These are phyloP conservation scores for Tylopilus felleus DNA, from an alignment of 768 basidiomycete genomes.

Conservation along the genomic window DNA sequence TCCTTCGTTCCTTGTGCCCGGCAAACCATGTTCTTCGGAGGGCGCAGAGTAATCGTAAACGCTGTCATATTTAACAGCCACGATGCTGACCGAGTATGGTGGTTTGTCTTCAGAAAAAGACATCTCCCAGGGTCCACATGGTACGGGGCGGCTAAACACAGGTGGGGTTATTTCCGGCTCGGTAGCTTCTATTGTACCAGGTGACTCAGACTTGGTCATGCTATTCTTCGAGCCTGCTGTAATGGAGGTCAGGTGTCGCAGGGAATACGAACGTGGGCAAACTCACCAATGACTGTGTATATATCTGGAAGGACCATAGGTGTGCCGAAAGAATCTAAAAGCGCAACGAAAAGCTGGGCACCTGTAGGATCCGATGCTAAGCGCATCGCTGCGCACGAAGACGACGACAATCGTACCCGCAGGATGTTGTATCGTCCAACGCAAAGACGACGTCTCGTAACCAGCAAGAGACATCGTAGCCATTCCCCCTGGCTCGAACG, in stretches of 20 bases:
- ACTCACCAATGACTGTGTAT: constrained; percentile 38
- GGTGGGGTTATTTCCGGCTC: constrained; percentile 1
- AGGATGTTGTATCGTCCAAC: constrained; percentile 39
- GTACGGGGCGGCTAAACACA: not conserved
- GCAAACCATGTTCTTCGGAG: constrained; percentile 35
- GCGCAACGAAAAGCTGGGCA: constrained; percentile 39
- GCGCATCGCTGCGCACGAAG: not conserved
- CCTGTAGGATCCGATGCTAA: constrained; percentile 28
- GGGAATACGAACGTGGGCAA: not conserved
- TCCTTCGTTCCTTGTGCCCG: constrained; percentile 41
- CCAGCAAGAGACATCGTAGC: constrained; percentile 37
- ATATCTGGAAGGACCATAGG: constrained; percentile 38
- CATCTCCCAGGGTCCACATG: constrained; percentile 46
- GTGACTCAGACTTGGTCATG: constrained; percentile 15
- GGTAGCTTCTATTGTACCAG: constrained; percentile 31
- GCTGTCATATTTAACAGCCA: constrained; percentile 34
- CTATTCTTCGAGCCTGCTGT: constrained; percentile 30
- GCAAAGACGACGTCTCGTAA: constrained; percentile 27
- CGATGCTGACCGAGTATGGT: constrained; percentile 44
- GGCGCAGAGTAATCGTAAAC: constrained; percentile 40
- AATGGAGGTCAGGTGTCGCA: not conserved
- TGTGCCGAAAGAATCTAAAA: constrained; percentile 43
- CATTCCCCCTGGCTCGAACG: constrained; percentile 36
- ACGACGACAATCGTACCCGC: constrained; percentile 33
- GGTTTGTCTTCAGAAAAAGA: constrained; percentile 41